phyloP scores from a whole-genome alignment of 306 rosid genomes.

The Citrullus mucosospermus region DNA sequence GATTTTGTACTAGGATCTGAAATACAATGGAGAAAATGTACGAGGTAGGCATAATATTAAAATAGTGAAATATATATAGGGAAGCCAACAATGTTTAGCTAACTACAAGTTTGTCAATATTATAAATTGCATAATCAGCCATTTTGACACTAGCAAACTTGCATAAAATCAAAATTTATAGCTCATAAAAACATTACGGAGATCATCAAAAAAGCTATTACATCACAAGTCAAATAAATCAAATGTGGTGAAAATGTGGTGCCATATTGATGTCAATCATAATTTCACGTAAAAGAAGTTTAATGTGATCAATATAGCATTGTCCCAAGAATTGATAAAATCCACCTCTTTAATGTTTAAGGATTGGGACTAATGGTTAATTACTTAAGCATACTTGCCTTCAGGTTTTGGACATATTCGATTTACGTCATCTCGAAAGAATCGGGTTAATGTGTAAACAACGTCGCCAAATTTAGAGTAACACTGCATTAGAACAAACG shows the following conservation, averaged over 20 bases:
- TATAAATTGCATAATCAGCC: background rate
- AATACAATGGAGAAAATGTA: background rate
- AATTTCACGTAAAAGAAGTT: background rate
- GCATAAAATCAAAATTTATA: background rate
- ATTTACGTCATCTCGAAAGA: constrained; percentile 62
- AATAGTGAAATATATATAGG: background rate
- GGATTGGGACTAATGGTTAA: background rate
- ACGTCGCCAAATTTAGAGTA: constrained; percentile 78
- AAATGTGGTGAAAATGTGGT: background rate
- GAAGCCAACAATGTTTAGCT: background rate
- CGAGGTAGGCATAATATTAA: background rate
- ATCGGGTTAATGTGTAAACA: constrained; percentile 67
- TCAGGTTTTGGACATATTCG: constrained; percentile 39
- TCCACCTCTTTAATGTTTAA: background rate
- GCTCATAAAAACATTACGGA: background rate
- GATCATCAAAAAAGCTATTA: background rate
- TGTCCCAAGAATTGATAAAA: background rate
- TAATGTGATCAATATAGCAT: background rate
- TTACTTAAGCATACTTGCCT: constrained; percentile 21
- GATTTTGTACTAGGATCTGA: background rate
- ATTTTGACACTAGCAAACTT: background rate
- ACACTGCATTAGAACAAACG: constrained; percentile 37
- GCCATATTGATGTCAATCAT: background rate
- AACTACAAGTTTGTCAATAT: background rate
- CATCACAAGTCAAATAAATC: background rate